Percentiles rank a stretch among this genome's conserved stretches.
Evolutionary conservation across 108 stramenopile species (phyloP).

Genomic region (Bacterosira constricta): DNA sequence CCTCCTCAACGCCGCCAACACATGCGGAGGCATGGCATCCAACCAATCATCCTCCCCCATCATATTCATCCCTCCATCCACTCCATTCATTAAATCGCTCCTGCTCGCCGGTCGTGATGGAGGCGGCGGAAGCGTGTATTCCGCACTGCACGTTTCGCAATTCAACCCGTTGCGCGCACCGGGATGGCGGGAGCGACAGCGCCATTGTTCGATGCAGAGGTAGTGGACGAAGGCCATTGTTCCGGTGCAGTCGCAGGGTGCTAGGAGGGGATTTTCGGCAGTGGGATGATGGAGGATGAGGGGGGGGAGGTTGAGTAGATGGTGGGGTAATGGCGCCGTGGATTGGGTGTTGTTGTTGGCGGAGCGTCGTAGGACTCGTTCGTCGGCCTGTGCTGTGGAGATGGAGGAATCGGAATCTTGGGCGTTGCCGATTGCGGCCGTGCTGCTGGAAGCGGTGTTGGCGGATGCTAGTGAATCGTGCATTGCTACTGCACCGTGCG

Average conservation of each 20-base stretch:
- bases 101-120: conserved; percentile 58
- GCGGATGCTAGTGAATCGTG: neutral
- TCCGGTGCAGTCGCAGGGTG: conserved; percentile 89
- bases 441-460: neutral
- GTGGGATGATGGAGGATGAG: conserved; percentile 59
- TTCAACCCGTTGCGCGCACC: conserved; percentile 74
- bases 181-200: conserved; percentile 87
- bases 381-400: neutral
- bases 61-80: conserved; percentile 24
- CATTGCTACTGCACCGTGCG: neutral
- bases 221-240: conserved; percentile 94
- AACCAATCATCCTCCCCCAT: conserved; percentile 79
- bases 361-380: neutral
- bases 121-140: conserved; percentile 87
- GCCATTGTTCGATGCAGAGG: conserved; percentile 90
- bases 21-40: conserved; percentile 92
- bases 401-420: neutral
- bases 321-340: conserved; percentile 7
- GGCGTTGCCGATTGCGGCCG: neutral
- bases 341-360: neutral
- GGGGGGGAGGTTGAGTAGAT: conserved; percentile 12
- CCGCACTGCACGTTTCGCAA: conserved; percentile 83
- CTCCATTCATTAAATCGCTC: conserved; percentile 3
- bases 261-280: conserved; percentile 82
- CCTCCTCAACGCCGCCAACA: conserved; percentile 77